phyloP scores from a whole-genome alignment of 768 basidiomycete genomes.

The Rhodotorula graminis region DNA sequence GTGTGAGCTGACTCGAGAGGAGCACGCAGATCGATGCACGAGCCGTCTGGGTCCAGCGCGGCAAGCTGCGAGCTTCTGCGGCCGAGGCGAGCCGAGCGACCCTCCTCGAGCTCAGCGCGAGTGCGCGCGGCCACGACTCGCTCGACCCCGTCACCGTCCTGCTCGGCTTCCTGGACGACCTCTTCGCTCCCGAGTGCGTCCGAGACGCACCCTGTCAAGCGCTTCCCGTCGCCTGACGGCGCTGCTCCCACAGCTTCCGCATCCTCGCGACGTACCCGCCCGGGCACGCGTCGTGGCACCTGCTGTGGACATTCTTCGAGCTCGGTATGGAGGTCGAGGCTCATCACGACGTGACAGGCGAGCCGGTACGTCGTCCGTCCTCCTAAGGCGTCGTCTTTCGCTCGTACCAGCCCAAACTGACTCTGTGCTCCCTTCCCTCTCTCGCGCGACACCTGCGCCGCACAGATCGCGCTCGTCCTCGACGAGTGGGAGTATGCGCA shows the following conservation, averaged over 20 bases:
- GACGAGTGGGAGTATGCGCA: constrained; percentile 4
- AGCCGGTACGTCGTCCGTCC: not conserved
- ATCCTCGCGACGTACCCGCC: not conserved
- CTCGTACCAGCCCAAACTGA: not conserved
- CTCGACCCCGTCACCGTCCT: too few species aligned
- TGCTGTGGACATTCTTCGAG: not conserved
- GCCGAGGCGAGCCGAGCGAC: not conserved
- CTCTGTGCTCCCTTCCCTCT: not conserved
- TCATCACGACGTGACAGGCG: not conserved
- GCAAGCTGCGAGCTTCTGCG: not conserved
- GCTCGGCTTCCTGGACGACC: not conserved
- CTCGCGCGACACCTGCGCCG: not conserved
- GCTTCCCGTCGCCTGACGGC: not conserved
- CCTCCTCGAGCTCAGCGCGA: too few species aligned
- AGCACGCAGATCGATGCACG: not conserved
- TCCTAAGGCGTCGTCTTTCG: not conserved
- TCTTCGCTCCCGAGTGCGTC: not conserved
- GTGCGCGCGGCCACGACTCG: too few species aligned
- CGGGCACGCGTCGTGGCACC: not conserved
- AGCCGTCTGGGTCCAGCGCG: not conserved
- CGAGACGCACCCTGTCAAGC: too few species aligned
- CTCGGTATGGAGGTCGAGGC: constrained; percentile 4
- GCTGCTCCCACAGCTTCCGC: not conserved
- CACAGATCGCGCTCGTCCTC: constrained; percentile 3
- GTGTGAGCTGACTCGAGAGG: not conserved